Conservation (phyloP, 148 eudicot species). For the Suaeda aralocaspica region DNA sequence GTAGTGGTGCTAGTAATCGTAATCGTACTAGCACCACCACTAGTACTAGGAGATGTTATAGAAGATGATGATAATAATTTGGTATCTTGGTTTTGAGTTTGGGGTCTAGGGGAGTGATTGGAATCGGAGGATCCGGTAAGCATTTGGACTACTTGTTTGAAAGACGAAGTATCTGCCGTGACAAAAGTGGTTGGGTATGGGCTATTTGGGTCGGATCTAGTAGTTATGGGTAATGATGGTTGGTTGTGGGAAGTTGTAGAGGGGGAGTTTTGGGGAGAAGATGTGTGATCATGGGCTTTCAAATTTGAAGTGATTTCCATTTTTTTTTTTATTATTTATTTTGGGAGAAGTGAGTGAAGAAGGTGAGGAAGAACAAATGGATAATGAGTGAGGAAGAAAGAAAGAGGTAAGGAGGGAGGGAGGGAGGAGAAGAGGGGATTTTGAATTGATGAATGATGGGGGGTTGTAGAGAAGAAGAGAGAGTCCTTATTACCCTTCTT, state of each 20-base stretch:
- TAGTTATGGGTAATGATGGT: conserved; percentile 34
- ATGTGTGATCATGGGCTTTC: background rate
- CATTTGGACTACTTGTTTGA: conserved; percentile 89
- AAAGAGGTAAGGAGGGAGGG: conserved; percentile 32
- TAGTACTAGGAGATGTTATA: no score
- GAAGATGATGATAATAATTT: no score
- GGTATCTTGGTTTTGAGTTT: conserved; percentile 1
- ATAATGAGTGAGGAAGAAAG: conserved; percentile 36
- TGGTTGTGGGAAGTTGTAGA: conserved; percentile 1
- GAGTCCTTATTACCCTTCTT: no score
- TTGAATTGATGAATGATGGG: conserved; percentile 14
- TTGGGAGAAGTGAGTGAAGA: conserved; percentile 8
- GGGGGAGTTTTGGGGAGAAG: conserved; percentile 40
- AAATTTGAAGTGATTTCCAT: conserved; percentile 55
- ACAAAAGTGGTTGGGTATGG: conserved; percentile 87
- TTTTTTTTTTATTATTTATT: background rate
- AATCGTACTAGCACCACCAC: no score
- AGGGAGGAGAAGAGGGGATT: conserved; percentile 20
- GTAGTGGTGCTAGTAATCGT: conserved; percentile 10
- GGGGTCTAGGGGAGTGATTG: conserved; percentile 10
- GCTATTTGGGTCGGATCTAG: conserved; percentile 63
- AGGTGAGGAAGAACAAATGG: conserved; percentile 5
- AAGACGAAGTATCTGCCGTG: conserved; percentile 68
- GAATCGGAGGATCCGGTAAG: conserved; percentile 67
- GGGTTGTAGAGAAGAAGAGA: no score